Evolutionary conservation across 768 basidiomycete species (phyloP).

Genomic region (Suillus cothurnatus): DNA sequence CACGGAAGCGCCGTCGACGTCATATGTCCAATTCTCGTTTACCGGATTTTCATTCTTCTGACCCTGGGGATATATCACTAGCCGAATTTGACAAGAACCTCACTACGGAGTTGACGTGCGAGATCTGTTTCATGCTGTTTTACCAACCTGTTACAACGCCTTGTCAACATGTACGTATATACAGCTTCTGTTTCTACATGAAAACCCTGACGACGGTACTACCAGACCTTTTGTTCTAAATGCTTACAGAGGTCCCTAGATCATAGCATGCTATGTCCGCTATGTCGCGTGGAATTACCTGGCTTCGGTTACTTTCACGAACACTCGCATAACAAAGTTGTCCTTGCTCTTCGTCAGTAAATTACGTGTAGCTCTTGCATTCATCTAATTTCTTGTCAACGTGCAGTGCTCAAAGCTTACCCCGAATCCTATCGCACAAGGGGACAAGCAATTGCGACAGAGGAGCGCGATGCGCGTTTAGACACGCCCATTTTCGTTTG

Average conservation of each 20-base stretch:
- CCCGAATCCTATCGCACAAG: slow-evolving; percentile 68
- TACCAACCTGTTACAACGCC: slow-evolving; percentile 90
- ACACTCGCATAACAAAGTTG: slow-evolving; percentile 70
- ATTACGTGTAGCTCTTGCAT: slow-evolving; percentile 11
- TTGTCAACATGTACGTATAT: slow-evolving; percentile 83
- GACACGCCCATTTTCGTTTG: slow-evolving; percentile 92
- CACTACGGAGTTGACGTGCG: slow-evolving; percentile 75
- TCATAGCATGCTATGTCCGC: slow-evolving; percentile 78
- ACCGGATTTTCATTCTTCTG: slow-evolving; percentile 27
- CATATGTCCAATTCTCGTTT: slow-evolving; percentile 34
- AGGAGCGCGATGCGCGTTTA: slow-evolving; percentile 76
- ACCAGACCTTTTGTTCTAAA: slow-evolving; percentile 84
- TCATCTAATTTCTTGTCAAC: slow-evolving; percentile 14
- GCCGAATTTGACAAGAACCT: slow-evolving; percentile 61
- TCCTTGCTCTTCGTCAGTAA: slow-evolving; percentile 67
- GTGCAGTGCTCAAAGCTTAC: slow-evolving; percentile 68
- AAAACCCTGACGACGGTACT: slow-evolving; percentile 14
- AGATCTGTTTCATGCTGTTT: slow-evolving; percentile 86
- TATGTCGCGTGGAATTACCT: slow-evolving; percentile 83
- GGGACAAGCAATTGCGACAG: slow-evolving; percentile 62
- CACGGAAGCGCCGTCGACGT: slow-evolving; percentile 28
- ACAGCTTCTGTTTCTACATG: slow-evolving; percentile 14
- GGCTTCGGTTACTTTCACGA: slow-evolving; percentile 78
- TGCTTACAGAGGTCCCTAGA: slow-evolving; percentile 92
- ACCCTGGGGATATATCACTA: slow-evolving; percentile 27